A percentile compares a stretch with the other conserved stretches of the same genome.
Conservation (phyloP, 2,329 filamentous ascomycete species). For the Blastomyces parvus region DNA sequence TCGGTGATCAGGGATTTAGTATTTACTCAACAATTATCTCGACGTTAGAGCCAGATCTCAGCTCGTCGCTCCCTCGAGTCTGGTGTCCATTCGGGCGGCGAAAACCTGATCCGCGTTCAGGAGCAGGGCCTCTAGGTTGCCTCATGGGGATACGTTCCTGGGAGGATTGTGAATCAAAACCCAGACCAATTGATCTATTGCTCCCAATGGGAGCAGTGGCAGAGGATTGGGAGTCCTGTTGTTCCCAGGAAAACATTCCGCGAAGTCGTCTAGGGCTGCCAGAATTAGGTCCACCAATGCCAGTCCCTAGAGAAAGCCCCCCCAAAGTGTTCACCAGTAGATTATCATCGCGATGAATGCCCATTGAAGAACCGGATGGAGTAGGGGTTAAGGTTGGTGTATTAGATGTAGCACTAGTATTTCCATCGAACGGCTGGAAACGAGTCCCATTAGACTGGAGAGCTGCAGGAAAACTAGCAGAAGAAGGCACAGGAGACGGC, state of each 20-base stretch:
- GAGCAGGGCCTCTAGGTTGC: constrained; percentile 52
- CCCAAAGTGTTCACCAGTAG: constrained; percentile 55
- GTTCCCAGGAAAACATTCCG: constrained; percentile 53
- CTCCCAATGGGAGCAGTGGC: constrained; percentile 52
- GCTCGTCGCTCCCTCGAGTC: constrained; percentile 53
- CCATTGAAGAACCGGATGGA: constrained; percentile 40
- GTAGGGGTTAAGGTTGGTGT: constrained; percentile 59
- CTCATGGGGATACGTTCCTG: constrained; percentile 49
- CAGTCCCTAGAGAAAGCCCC: constrained; percentile 49
- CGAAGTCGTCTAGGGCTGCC: constrained; percentile 51
- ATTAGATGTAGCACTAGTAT: constrained; percentile 49
- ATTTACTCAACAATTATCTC: constrained; percentile 55
- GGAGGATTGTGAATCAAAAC: constrained; percentile 45
- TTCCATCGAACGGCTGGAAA: constrained; percentile 48
- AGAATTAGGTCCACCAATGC: constrained; percentile 35
- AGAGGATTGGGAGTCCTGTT: constrained; percentile 40
- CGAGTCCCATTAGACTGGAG: constrained; percentile 54
- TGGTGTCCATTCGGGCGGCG: constrained; percentile 54
- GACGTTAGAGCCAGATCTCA: constrained; percentile 50
- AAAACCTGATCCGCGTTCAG: constrained; percentile 51
- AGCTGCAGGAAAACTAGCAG: constrained; percentile 71
- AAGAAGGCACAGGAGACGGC: constrained; percentile 82
- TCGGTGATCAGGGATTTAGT: constrained; percentile 14
- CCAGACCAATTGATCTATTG: constrained; percentile 52
- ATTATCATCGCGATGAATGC: constrained; percentile 46